Base-by-base conservation (phyloP, 140 eudicot genomes). In the Senecio squalidus region DNA sequence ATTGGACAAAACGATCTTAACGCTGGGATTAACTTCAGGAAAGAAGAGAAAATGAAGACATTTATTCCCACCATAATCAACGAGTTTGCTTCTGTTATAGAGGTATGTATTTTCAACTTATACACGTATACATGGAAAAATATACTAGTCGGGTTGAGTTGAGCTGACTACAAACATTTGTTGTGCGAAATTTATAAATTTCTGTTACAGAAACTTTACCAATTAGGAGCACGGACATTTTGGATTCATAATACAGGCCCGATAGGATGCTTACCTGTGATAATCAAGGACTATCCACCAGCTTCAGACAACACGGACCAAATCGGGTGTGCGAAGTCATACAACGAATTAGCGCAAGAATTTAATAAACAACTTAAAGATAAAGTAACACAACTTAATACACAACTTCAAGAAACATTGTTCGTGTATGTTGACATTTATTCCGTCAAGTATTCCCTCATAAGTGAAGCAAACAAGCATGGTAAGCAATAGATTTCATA, bases 191-290 rank as follows among this genome's bases (percentile, higher is more conserved):
- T n/a, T n/a, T n/a, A n/a, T n/a, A n/a, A n/a, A n/a, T 4, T 72
- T 16, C 27, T 52, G 14, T 57, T 26, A 22, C 53, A 80, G 87
- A 72, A 76, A 58, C 80, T 81, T 46, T 66, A 81, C 60, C 61
- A 64, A 64, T 55, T 15, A 58, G 87, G 87, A 69, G 83, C 80
- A 67, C 75, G 82, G 66, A 28, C 24, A 26, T 78, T 82, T 60
- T 75, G 89, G 89, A 71, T 82, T 41, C 85, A 82, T 9, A 74
- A 78, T 40, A 82, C 89, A 9, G 89, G 85, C 27, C 85, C 89
- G 1, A 54, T 82, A 0, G 85, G 82, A 31, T 82, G 90, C 70
- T 49, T 82, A 33, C 85, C 85, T 0, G 16, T 18, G 2, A 67
- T 67, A 3, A 45, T 74, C 13, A 28, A 29, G 7, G 60, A 58